Conservation (phyloP, 371 early-diverging fungal species). For the Haplosporangium sp. region DNA sequence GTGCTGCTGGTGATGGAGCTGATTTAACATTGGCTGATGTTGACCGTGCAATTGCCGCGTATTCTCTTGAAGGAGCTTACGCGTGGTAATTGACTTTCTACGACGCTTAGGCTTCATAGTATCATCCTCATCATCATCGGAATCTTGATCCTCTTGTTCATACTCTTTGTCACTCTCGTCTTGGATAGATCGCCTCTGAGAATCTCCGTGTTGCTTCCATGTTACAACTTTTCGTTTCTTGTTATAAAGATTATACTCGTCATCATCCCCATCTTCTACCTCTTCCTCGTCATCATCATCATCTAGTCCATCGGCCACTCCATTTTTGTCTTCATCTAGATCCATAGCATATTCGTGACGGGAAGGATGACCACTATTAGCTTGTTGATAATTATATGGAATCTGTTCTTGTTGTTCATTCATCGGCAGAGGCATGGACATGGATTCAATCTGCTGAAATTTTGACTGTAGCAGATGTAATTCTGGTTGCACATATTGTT, state of each 20-base stretch:
- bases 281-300: background rate
- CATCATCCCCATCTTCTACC: background rate
- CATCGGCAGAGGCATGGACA: background rate
- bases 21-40: background rate
- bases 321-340: background rate
- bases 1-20: conserved; percentile 3
- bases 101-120: conserved; percentile 3
- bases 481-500: background rate
- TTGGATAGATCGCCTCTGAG: background rate
- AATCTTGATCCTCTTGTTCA: conserved; percentile 4
- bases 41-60: background rate
- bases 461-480: background rate
- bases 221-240: background rate
- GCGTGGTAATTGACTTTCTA: conserved; percentile 2
- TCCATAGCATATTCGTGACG: conserved; percentile 3
- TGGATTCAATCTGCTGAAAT: background rate
- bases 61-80: conserved; percentile 1
- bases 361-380: background rate
- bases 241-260: background rate
- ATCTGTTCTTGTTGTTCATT: conserved; percentile 1
- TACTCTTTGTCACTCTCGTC: background rate
- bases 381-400: background rate
- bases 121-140: background rate
- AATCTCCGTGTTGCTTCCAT: background rate
- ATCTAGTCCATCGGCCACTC: background rate